Base-by-base conservation (phyloP, 164 flowering plant species). In the Macadamia integrifolia region DNA sequence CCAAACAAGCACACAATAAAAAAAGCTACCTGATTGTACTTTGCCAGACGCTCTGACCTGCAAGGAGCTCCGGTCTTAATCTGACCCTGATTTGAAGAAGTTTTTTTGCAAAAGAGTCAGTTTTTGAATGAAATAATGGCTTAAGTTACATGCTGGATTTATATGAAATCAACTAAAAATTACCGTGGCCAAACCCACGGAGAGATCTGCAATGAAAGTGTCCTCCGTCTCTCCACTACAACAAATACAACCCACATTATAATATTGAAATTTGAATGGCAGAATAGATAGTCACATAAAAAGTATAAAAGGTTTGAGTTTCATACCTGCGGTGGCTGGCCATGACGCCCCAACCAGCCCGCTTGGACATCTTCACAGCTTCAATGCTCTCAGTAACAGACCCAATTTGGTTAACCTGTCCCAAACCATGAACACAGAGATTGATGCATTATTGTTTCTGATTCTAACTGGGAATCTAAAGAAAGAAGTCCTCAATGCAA, bases 291-390 rank as follows among this genome's bases (percentile, higher is more conserved):
- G 46, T 9, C 12, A 7, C 15, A 50, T 58, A 9, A 14, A 49
- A 11, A 32, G 48, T 0, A 43, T 43, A 11, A 66, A 15, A 53
- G 43, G 58, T 44, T 62, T 50, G 55, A 55, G 53, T 44, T 31
- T 13, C 74, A 64, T 60, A 88, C 91, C 94, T 87, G 78, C 97
- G 87, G 74, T 89, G 95, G 81, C 97, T 91, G 73, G 97, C 87
- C 97, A 91, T 91, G 31, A 91, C 95, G 66, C 97, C 97, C 97
- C 97, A 91, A 17, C 93, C 95, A 70, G 97, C 97, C 7, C 61
- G 71, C 82, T 91, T 91, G 71, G 97, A 89, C 97, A 91, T 91
- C 68, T 68, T 91, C 32, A 91, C 97, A 50, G 95, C 97, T 79
- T 91, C 95, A 81, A 91, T 91, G 66, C 97, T 23, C 23, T 23